Evolutionary conservation across 805 yeast genomes (phyloP).

Genomic region (Lachancea thermotolerans): DNA sequence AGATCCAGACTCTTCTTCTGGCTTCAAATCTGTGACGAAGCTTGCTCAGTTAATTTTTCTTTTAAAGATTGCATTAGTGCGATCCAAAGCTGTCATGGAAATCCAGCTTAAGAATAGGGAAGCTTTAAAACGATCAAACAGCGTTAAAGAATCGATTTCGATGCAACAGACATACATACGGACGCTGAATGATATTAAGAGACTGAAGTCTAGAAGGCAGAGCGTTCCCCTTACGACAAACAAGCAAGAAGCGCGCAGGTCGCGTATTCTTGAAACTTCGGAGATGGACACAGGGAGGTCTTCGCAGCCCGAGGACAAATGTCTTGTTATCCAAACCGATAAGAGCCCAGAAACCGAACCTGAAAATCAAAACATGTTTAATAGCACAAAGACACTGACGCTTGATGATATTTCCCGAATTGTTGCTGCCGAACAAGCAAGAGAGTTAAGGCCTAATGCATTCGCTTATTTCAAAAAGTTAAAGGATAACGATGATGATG

Average conservation of each 20-base stretch:
- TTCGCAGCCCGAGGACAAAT: conserved; percentile 21
- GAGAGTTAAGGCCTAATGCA: conserved; percentile 89
- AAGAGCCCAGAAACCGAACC: conserved; percentile 36
- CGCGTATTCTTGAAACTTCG: conserved; percentile 54
- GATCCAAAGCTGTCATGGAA: conserved; percentile 60
- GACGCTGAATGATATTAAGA: conserved; percentile 69
- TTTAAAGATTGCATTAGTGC: conserved; percentile 73
- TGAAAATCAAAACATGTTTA: conserved; percentile 45
- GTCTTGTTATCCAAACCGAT: conserved; percentile 28
- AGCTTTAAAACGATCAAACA: conserved; percentile 6
- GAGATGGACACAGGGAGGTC: conserved; percentile 22
- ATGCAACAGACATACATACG: conserved; percentile 52
- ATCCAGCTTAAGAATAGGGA: conserved; percentile 25
- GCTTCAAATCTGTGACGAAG: conserved; percentile 58
- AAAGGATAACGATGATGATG: conserved; percentile 27
- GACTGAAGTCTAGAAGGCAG: conserved; percentile 68
- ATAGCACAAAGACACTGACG: conserved; percentile 78
- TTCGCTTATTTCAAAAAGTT: conserved; percentile 64
- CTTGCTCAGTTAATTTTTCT: conserved; percentile 69
- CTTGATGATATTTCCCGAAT: conserved; percentile 95
- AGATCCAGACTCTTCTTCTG: conserved; percentile 43
- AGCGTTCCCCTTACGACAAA: conserved; percentile 39
- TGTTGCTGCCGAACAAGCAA: conserved; percentile 94
- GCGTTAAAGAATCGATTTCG: conserved; percentile 14
- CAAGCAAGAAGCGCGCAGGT: conserved; percentile 57